A percentile compares a stretch with the other conserved stretches of the same genome.
Conservation (phyloP, 75 land plant species). For the Picea glauca region DNA sequence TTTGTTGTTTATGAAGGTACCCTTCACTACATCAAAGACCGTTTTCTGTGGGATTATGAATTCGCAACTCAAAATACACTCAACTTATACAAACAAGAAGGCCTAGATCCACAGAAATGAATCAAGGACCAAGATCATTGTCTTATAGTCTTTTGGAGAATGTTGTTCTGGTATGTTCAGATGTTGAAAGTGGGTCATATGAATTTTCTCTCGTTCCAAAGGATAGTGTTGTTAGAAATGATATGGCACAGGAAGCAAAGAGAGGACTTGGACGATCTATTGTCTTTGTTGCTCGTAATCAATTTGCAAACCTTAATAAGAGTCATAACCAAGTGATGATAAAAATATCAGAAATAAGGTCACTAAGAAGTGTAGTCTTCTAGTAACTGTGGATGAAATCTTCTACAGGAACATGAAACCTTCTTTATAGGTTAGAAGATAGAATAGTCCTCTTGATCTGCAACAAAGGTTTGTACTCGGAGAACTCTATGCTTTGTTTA, state of each 20-base stretch:
- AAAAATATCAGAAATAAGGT: too few relatives aligned
- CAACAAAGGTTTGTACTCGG: too few relatives aligned
- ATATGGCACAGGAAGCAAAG: slow-evolving; percentile 80
- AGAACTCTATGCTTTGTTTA: too few relatives aligned
- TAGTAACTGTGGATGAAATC: too few relatives aligned
- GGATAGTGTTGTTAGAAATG: slow-evolving; percentile 52
- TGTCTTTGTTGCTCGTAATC: slow-evolving; percentile 60
- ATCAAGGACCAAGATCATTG: slow-evolving; percentile 55
- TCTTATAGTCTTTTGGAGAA: slow-evolving; percentile 72
- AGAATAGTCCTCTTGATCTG: too few relatives aligned
- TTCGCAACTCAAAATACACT: too few relatives aligned
- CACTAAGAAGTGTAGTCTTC: too few relatives aligned
- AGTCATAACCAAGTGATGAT: too few relatives aligned
- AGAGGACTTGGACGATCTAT: slow-evolving; percentile 61
- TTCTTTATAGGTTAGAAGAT: too few relatives aligned
- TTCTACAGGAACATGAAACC: too few relatives aligned
- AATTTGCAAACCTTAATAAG: slow-evolving; percentile 61
- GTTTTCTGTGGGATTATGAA: slow-evolving; percentile 57
- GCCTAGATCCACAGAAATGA: slow-evolving; percentile 46
- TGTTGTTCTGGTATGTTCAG: slow-evolving; percentile 65
- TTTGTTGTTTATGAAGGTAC: slow-evolving; percentile 51
- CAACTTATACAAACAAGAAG: too few relatives aligned
- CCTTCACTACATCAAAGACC: slow-evolving; percentile 56
- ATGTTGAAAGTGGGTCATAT: slow-evolving; percentile 70
- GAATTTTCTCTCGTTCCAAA: slow-evolving; percentile 56